Conservation (phyloP, 1,284 basidiomycete species). For the Cryptococcus sp. region DNA sequence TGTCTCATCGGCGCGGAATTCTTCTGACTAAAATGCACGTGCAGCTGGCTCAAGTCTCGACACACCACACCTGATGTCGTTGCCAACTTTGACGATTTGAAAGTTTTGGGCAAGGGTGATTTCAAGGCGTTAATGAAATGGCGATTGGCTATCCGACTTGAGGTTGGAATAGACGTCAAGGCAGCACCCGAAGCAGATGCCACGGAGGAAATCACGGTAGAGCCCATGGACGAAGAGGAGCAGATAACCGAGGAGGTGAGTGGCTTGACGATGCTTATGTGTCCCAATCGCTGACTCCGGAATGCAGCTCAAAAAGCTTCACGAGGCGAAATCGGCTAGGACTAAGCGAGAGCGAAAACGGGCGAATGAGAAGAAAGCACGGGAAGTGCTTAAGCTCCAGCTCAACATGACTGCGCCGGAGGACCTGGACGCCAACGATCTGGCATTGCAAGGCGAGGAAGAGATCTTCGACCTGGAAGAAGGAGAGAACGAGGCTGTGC, state of each 20-base stretch:
- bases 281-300: slow-evolving; percentile 10
- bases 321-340: slow-evolving; percentile 72
- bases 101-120: slow-evolving; percentile 95
- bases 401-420: slow-evolving; percentile 98
- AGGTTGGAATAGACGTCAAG: slow-evolving; percentile 81
- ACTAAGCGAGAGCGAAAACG: slow-evolving; percentile 80
- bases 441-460: slow-evolving; percentile 64
- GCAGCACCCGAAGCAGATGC: slow-evolving; percentile 69
- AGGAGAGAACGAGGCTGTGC: slow-evolving; percentile 60
- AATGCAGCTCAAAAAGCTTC: slow-evolving; percentile 75
- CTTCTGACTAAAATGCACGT: neutral
- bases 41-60: slow-evolving; percentile 68
- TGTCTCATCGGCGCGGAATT: neutral
- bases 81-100: slow-evolving; percentile 85
- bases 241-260: slow-evolving; percentile 82
- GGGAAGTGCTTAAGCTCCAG: slow-evolving; percentile 92
- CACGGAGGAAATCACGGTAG: slow-evolving; percentile 75
- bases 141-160: slow-evolving; percentile 79
- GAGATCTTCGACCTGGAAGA: slow-evolving; percentile 83
- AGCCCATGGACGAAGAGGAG: slow-evolving; percentile 80
- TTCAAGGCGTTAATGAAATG: slow-evolving; percentile 94
- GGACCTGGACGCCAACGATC: slow-evolving; percentile 77
- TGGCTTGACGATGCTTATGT: neutral
- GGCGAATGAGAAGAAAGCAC: slow-evolving; percentile 84
- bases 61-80: slow-evolving; percentile 79